Percentiles rank a stretch among this genome's conserved stretches.
Conservation (phyloP, 2,329 filamentous ascomycete species). For the Amylocarpus encephaloides region DNA sequence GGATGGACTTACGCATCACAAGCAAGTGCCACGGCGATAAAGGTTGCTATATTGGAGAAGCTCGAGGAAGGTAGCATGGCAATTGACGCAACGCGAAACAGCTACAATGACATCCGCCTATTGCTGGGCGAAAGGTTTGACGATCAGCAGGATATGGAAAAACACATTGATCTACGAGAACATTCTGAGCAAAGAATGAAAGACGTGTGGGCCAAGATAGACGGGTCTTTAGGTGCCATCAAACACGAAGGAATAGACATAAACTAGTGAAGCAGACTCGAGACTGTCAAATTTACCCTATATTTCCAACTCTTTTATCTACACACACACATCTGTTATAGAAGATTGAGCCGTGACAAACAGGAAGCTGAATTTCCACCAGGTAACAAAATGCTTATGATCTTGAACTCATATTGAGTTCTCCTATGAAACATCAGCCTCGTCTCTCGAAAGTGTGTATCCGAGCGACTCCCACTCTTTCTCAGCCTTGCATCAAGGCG, state of each 20-base stretch:
- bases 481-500: no score
- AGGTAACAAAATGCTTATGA: no score
- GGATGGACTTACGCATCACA: slow-evolving; percentile 57
- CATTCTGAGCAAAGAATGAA: not conserved
- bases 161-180: not conserved
- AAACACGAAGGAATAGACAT: slow-evolving; percentile 13
- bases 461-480: not conserved
- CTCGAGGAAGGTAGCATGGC: slow-evolving; percentile 53
- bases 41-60: slow-evolving; percentile 53
- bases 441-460: no score
- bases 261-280: not conserved
- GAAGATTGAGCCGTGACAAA: no score
- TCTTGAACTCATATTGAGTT: no score
- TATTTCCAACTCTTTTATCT: no score
- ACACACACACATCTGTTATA: no score
- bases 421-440: no score
- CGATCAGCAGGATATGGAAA: not conserved
- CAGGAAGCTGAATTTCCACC: no score
- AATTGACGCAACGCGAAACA: slow-evolving; percentile 45
- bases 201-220: slow-evolving; percentile 28
- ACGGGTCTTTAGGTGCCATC: slow-evolving; percentile 30
- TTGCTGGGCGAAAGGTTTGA: slow-evolving; percentile 37
- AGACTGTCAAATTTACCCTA: no score
- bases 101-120: slow-evolving; percentile 43
- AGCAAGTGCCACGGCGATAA: slow-evolving; percentile 51